phyloP scores from a whole-genome alignment of 495 filamentous ascomycete genomes.

The Lophium mytilinum region DNA sequence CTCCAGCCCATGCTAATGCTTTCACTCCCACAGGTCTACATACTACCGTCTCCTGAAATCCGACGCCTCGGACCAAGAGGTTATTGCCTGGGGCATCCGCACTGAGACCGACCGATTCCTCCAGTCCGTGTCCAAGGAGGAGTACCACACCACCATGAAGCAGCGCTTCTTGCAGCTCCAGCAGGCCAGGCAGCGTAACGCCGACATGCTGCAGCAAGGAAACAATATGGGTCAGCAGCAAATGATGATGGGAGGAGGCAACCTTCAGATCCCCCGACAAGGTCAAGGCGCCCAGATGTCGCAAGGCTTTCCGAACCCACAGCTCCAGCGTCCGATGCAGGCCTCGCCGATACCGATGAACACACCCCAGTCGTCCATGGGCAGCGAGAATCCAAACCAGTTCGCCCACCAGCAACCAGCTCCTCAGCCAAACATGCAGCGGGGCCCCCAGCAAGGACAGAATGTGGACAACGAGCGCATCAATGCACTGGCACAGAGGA shows the following conservation, averaged over 20 bases:
- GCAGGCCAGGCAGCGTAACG: neutral
- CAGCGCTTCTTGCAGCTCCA: neutral
- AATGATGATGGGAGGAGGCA: constrained; percentile 11
- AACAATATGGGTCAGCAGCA: constrained; percentile 12
- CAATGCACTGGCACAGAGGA: constrained; percentile 35
- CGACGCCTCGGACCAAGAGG: neutral
- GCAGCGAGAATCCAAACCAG: constrained; percentile 39
- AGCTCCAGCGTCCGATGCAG: constrained; percentile 48
- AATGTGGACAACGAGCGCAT: constrained; percentile 34
- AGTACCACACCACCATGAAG: neutral
- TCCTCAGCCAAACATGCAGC: constrained; percentile 14
- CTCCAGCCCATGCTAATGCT: neutral
- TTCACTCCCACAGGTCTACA: neutral
- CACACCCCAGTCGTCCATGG: constrained; percentile 32
- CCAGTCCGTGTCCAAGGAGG: neutral
- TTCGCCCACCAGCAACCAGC: constrained; percentile 37
- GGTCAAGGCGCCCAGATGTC: constrained; percentile 32
- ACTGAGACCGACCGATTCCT: neutral
- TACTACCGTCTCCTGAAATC: neutral
- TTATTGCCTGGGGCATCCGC: neutral
- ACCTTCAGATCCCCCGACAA: constrained; percentile 1
- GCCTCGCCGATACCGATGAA: constrained; percentile 43
- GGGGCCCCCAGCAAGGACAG: constrained; percentile 7
- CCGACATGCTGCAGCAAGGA: neutral
- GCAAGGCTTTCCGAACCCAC: constrained; percentile 40